These are phyloP conservation scores for Ceratobasidium sp. DNA, from an alignment of 1,284 basidiomycete species.

Conservation along the genomic window DNA sequence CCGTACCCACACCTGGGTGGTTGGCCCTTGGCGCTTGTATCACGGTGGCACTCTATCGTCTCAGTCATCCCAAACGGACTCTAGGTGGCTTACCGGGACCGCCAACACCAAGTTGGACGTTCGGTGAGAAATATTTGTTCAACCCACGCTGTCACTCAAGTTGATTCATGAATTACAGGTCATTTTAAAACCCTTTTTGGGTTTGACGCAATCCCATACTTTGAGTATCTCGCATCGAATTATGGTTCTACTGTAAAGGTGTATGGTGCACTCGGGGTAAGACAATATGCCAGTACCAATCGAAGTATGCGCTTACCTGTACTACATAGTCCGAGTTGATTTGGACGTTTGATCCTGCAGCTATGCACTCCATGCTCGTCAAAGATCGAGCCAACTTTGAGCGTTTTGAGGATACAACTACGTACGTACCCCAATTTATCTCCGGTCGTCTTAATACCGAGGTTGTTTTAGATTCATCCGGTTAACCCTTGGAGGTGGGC, in stretches of 20 bases:
- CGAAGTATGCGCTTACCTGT: too few relatives aligned
- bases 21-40: too few relatives aligned
- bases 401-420: conserved; percentile 59
- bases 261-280: conserved; percentile 62
- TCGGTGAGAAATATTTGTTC: too few relatives aligned
- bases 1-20: too few relatives aligned
- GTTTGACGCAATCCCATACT: conserved; percentile 41
- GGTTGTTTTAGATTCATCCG: conserved; percentile 42
- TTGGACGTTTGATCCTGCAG: conserved; percentile 60
- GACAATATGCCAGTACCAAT: conserved; percentile 28
- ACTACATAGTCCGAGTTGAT: conserved; percentile 54
- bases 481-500: conserved; percentile 51
- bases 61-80: too few relatives aligned
- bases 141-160: too few relatives aligned
- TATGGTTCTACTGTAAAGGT: conserved; percentile 61
- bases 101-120: too few relatives aligned
- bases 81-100: too few relatives aligned
- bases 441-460: conserved; percentile 45
- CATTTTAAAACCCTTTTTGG: conserved; percentile 16
- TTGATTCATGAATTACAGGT: neutral
- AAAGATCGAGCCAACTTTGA: conserved; percentile 61
- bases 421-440: conserved; percentile 47
- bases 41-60: too few relatives aligned
- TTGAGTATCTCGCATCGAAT: conserved; percentile 53
- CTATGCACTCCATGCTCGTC: conserved; percentile 56